Evolutionary conservation across 2,329 filamentous ascomycete species (phyloP).

Genomic region (Spiromastix sp.): DNA sequence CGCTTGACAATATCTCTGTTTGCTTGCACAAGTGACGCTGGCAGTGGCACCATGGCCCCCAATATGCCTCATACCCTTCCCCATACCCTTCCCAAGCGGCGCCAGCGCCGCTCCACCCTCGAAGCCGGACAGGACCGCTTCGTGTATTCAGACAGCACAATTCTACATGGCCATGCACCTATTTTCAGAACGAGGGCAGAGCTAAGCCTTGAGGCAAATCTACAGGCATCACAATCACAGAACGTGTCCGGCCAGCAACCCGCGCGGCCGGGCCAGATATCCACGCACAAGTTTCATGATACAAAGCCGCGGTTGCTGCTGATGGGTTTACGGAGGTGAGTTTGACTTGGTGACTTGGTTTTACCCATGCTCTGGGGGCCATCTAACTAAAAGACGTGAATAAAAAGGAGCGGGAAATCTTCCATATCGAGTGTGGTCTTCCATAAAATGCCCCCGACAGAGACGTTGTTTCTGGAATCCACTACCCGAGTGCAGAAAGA

Average conservation of each 20-base stretch:
- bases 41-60: too few species aligned
- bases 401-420: conserved; percentile 80
- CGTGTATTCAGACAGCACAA: conserved; percentile 10
- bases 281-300: conserved; percentile 40
- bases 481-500: conserved; percentile 92
- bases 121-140: conserved; percentile 11
- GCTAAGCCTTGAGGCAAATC: conserved; percentile 24
- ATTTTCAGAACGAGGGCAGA: conserved; percentile 20
- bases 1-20: too few species aligned
- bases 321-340: conserved; percentile 90
- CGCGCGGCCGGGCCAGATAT: conserved; percentile 18
- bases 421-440: conserved; percentile 99
- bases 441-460: conserved; percentile 90
- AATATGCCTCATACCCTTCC: too few species aligned
- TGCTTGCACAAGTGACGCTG: too few species aligned
- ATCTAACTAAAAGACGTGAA: conserved; percentile 5
- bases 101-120: conserved; percentile 2
- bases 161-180: conserved; percentile 13
- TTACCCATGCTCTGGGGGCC: neutral
- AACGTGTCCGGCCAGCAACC: conserved; percentile 12
- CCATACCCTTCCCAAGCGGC: neutral
- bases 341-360: conserved; percentile 4
- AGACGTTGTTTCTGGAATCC: conserved; percentile 91
- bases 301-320: conserved; percentile 75
- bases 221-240: conserved; percentile 23